These are phyloP conservation scores for Boechera stricta DNA, from an alignment of 345 rosid species.

Conservation along the genomic window DNA sequence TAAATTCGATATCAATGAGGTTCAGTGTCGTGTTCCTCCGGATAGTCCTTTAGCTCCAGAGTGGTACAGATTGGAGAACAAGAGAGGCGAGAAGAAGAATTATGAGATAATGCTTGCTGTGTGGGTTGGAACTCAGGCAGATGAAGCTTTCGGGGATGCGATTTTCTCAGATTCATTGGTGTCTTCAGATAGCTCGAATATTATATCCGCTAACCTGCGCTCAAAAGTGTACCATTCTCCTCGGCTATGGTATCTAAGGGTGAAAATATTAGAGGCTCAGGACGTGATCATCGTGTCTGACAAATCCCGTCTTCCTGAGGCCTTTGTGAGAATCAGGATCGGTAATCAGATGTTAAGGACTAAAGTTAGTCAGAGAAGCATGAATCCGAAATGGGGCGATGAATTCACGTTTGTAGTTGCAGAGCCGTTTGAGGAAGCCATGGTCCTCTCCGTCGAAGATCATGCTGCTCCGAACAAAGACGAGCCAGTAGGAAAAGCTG, in stretches of 20 bases:
- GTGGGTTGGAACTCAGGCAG: constrained; percentile 98
- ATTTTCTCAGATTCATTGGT: constrained; percentile 74
- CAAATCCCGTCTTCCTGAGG: constrained; percentile 66
- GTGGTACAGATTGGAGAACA: constrained; percentile 85
- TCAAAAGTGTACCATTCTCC: constrained; percentile 96
- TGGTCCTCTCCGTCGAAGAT: constrained; percentile 57
- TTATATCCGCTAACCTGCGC: constrained; percentile 58
- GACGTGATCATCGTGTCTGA: constrained; percentile 67
- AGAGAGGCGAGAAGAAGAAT: constrained; percentile 55
- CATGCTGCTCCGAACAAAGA: constrained; percentile 47
- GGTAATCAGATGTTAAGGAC: constrained; percentile 76
- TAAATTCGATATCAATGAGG: constrained; percentile 66
- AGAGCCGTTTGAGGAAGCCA: constrained; percentile 58
- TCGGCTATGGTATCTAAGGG: constrained; percentile 87
- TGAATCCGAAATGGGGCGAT: constrained; percentile 76
- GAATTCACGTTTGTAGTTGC: constrained; percentile 88
- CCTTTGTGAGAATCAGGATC: constrained; percentile 66
- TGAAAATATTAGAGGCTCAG: constrained; percentile 85
- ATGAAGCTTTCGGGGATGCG: constrained; percentile 90
- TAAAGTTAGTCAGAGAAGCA: constrained; percentile 53
- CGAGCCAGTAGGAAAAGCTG: constrained; percentile 53
- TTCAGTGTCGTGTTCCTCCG: constrained; percentile 78
- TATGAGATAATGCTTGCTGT: constrained; percentile 97
- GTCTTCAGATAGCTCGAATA: constrained; percentile 56
- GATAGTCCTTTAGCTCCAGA: constrained; percentile 98